Evolutionary conservation across 352 stramenopile species (phyloP), one percentile per base, ranked within the genome.

Genomic region (Phytophthora citricola): DNA sequence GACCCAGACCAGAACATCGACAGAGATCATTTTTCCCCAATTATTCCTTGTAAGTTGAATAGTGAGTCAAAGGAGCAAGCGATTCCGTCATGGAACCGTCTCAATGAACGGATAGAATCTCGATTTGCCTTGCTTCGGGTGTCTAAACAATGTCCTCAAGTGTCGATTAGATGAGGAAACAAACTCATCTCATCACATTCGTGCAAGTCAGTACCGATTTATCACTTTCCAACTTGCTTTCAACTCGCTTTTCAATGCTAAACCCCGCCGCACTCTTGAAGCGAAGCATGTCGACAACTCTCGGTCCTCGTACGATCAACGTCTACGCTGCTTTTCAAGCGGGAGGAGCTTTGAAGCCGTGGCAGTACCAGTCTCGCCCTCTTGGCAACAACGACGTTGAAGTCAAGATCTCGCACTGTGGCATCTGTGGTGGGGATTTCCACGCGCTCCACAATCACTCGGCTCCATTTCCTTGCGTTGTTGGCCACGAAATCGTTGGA

Each of bases 401-500:
- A 60, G 74, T 84, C 71, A 68, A 80, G 60, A 82, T 87, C 53
- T 77, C 73, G 49, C 73, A 84, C 50, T 81, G 73, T 53, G 78
- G 76, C 22, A 83, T 87, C 51, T 87, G 75, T 38, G 73, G 74
- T 15, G 69, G 61, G 29, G 78, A 85, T 54, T 32, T 83, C n/a
- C 74, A 77, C 59, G 73, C 68, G 1, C 44, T 81, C 36, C 45
- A 76, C 17, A 58, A 56, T 24, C 70, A 58, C 20, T 51, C 51
- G 0, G 69, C 66, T 10, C n/a, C 31, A 6, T 82, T 67, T 48
- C 74, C 74, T 5, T 62, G 66, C 43, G 73, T 85, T 8, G 58
- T 71, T 3, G 76, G 76, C 20, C 76, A 84, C 52, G 76, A 84
- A 52, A 81, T 84, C 52, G 61, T 81, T 31, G 76, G 75, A 11